These are phyloP conservation scores for Abrus precatorius DNA, from an alignment of 306 rosid species.

Conservation along the genomic window DNA sequence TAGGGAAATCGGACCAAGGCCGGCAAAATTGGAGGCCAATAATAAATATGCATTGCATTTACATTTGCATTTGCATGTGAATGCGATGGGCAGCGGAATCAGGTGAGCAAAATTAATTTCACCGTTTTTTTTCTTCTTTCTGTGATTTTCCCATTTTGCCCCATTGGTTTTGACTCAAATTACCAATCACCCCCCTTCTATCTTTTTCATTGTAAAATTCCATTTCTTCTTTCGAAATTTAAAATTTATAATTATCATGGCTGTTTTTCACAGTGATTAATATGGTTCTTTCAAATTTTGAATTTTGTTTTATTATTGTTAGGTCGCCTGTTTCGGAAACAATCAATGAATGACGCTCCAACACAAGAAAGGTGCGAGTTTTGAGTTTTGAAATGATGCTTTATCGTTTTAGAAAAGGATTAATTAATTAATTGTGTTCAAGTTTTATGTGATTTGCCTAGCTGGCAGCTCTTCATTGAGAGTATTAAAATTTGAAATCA, in stretches of 20 bases:
- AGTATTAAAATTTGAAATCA: not conserved
- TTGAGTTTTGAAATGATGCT: constrained; percentile 52
- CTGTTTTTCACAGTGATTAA: not conserved
- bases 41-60: constrained; percentile 28
- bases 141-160: not conserved
- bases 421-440: constrained; percentile 21
- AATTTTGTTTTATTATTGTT: not conserved
- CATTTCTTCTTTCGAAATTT: too few relatives aligned
- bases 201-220: not conserved
- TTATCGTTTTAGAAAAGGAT: constrained; percentile 47
- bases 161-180: constrained; percentile 31
- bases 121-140: not conserved
- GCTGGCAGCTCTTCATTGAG: not conserved
- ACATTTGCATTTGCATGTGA: constrained; percentile 48
- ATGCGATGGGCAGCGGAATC: constrained; percentile 57
- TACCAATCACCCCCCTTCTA: constrained; percentile 40
- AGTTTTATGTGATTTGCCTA: not conserved
- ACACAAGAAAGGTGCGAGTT: constrained; percentile 43
- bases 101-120: constrained; percentile 53
- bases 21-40: constrained; percentile 66
- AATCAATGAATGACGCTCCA: constrained; percentile 58
- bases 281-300: not conserved
- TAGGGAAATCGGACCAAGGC: constrained; percentile 52
- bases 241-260: too few relatives aligned
- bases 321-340: constrained; percentile 28